These are phyloP conservation scores for Vitis hybrid DNA, from an alignment of 177 flowering plant genomes.

Conservation along the genomic window DNA sequence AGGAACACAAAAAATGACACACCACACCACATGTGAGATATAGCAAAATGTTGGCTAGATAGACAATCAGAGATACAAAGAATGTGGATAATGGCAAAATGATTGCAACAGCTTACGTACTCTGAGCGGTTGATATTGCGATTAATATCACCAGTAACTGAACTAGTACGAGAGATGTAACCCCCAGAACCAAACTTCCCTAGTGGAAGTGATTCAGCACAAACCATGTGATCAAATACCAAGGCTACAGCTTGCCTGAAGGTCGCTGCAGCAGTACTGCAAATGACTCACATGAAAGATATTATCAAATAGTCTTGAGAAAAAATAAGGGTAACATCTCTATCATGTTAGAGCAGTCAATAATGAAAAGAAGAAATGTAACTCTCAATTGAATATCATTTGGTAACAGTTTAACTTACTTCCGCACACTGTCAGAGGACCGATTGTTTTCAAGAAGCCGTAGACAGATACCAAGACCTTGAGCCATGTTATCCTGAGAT, in stretches of 20 bases:
- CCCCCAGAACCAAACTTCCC: constrained; percentile 66
- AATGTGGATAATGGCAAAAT: constrained; percentile 5
- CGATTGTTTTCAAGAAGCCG: constrained; percentile 84
- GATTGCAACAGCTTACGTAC: constrained; percentile 41
- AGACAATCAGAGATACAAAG: neutral
- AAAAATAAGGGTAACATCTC: neutral
- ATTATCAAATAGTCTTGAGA: neutral
- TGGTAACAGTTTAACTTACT: constrained; percentile 48
- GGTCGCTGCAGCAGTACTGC: constrained; percentile 98
- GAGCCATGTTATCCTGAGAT: constrained; percentile 79
- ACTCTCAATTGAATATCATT: neutral
- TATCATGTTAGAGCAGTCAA: neutral
- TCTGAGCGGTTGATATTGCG: constrained; percentile 69
- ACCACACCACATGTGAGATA: no score
- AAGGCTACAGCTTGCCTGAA: constrained; percentile 98
- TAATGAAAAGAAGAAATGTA: neutral
- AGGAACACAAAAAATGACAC: neutral
- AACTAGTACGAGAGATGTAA: constrained; percentile 58
- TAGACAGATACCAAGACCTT: constrained; percentile 87
- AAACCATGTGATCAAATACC: constrained; percentile 85
- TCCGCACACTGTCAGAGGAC: constrained; percentile 89
- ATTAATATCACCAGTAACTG: constrained; percentile 78
- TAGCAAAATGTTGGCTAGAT: no score
- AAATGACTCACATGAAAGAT: constrained; percentile 19
- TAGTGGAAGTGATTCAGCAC: constrained; percentile 79